Base-by-base conservation (phyloP, 352 stramenopile species). In the Globisporangium irregulare region DNA sequence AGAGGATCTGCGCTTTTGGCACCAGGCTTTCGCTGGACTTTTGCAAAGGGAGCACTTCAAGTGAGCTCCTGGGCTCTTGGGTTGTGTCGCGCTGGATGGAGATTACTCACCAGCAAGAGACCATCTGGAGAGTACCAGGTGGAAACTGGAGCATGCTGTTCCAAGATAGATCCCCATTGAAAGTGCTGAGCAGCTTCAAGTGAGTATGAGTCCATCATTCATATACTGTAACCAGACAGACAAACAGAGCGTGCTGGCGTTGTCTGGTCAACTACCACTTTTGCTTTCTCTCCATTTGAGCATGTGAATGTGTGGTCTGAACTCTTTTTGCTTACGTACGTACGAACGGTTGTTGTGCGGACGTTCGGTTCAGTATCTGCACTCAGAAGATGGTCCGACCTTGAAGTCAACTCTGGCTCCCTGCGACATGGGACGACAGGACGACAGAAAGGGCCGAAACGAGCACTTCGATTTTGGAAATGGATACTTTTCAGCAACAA, bases 401-500 rank as follows among this genome's bases (percentile, higher is more conserved):
- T 63, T 63, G 58, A 63, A 50, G 58, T 29, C 58, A 63, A 51
- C 34, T 32, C 58, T 63, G 58, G 34, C 58, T 63, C 32, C 38
- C 34, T 29, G 12, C 38, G 22, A 22, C 32, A 63, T 9, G 34
- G 7, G n/a, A 63, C 58, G 22, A 63, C 15, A 38, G 0, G 58
- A 63, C 58, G 24, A 54, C 58, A 53, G 2, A 50, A 15, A 22
- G 5, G 24, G 27, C 8, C 18, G 18, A 59, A 59, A 59, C 25
- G 55, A 60, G 55, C 55, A 46, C 27, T 15, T 59, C 14, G 55
- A 1, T 15, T 25, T 55, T 55, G 50, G 18, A 60, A 20, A 43
- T 60, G 55, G 55, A 27, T 43, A 38, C 55, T 27, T 60, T 22
- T 43, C 12, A 43, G 7, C 1, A 20, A 7, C 54, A 32, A 59